Evolutionary conservation across 176 grass and related monocot species (phyloP), one percentile per base, ranked within the genome.

Genomic region (Pontederia paniculata): DNA sequence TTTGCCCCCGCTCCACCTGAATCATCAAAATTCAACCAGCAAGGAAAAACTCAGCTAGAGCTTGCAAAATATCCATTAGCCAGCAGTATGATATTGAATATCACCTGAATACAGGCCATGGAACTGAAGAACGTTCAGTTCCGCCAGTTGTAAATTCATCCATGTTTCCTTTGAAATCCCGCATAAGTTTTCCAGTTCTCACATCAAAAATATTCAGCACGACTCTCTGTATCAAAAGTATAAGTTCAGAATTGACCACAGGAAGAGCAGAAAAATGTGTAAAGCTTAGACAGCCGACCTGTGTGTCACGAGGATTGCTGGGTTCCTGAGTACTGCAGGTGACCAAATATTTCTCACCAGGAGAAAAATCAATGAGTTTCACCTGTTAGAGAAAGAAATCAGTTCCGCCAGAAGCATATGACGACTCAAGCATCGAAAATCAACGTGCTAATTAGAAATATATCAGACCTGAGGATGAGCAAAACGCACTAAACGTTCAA

Each of bases 321-420:
- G 89, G 89, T 53, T 95, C 85, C 42, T 89, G 85, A 52, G 85
- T 95, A 70, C 89, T 95, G 55, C 83, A 95, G 47, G 85, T 89
- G 20, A 95, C 31, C 45, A 95, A 73, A 58, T 73, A 95, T 50
- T 70, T 95, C 75, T 95, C 89, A 16, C 85, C 70, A 70, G 89
- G 85, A 73, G 85, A 95, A 53, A 95, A 89, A 76, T 95, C 89
- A 61, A 95, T 89, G 55, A 85, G 58, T 80, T 89, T 95, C 16
- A 95, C 78, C 89, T 95, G 73, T 75, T 62, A 74, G 0, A 78
- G 22, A 31, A 25, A 70, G 50, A 31, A 1, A 5, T 31, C 25
- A 31, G 25, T 31, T 31, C 25, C 25, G 5, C 5, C 25, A 31
- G 25, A 31, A 5, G 5, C 5, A 31, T 31, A 31, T 31, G 25